Evolutionary conservation across 2,329 filamentous ascomycete genomes (phyloP).

Genomic region (Penicillium sp.): DNA sequence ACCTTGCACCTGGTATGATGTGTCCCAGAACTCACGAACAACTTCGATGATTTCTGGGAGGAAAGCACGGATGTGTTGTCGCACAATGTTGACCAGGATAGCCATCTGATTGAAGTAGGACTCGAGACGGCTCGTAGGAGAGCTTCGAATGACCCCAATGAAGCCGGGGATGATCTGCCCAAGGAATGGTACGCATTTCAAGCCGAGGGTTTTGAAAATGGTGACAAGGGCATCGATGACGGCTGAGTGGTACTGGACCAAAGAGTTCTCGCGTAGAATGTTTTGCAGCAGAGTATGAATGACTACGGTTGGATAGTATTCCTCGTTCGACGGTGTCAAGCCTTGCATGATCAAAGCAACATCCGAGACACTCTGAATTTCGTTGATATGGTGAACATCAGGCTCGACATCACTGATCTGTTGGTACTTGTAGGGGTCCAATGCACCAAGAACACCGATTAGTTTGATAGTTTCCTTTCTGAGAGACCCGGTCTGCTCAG

Average conservation of each 20-base stretch:
- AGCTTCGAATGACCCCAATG: conserved; percentile 80
- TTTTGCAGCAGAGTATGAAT: conserved; percentile 88
- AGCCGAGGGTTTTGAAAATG: conserved; percentile 92
- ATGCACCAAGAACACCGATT: conserved; percentile 89
- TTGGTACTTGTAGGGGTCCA: conserved; percentile 94
- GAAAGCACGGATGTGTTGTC: conserved; percentile 92
- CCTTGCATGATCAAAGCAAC: conserved; percentile 98
- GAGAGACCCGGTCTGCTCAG: conserved; percentile 81
- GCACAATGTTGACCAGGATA: conserved; percentile 88
- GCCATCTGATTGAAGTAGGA: conserved; percentile 98
- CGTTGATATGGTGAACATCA: conserved; percentile 71
- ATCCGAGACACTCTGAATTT: conserved; percentile 75
- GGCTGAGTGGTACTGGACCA: conserved; percentile 85
- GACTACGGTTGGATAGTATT: conserved; percentile 97
- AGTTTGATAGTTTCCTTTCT: conserved; percentile 94
- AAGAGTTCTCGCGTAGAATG: conserved; percentile 85
- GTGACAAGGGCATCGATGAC: conserved; percentile 99
- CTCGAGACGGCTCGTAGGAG: conserved; percentile 75
- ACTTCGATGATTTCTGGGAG: conserved; percentile 83
- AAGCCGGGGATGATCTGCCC: conserved; percentile 94
- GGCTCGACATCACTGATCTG: conserved; percentile 88
- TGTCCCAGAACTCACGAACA: conserved; percentile 87
- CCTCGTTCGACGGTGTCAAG: conserved; percentile 91
- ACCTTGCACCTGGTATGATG: conserved; percentile 75
- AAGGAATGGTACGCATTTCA: conserved; percentile 95